Conservation (phyloP, 1,139 yeast genomes). For the Tardiomyces blankii region DNA sequence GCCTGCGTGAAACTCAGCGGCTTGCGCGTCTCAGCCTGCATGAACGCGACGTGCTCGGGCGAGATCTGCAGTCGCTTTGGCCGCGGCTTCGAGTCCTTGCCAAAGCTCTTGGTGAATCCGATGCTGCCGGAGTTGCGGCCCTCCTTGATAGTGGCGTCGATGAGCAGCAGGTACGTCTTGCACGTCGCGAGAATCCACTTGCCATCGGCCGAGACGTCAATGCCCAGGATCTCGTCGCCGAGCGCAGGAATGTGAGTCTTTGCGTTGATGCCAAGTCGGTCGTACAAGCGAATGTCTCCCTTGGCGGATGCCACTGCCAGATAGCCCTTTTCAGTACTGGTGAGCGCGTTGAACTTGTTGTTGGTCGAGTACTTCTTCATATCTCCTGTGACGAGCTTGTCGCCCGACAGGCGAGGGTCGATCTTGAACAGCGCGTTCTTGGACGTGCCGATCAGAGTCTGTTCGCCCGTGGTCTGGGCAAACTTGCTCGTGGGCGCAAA, state of each 20-base stretch:
- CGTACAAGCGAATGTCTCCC: constrained; percentile 70
- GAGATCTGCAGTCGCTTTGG: constrained; percentile 57
- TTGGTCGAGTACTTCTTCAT: constrained; percentile 43
- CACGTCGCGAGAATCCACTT: constrained; percentile 77
- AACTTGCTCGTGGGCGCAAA: constrained; percentile 65
- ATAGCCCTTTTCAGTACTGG: constrained; percentile 64
- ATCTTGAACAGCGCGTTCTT: constrained; percentile 54
- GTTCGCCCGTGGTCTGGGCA: constrained; percentile 62
- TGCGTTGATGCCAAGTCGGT: constrained; percentile 61
- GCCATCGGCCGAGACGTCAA: constrained; percentile 73
- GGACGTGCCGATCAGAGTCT: constrained; percentile 62
- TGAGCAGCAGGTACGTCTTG: constrained; percentile 51
- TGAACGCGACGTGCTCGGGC: constrained; percentile 64
- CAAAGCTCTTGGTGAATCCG: constrained; percentile 60
- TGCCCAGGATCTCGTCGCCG: constrained; percentile 58
- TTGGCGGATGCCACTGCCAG: constrained; percentile 64
- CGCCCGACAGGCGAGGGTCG: constrained; percentile 62
- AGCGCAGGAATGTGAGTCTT: constrained; percentile 71
- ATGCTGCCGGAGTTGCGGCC: constrained; percentile 50
- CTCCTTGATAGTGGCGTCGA: constrained; percentile 51
- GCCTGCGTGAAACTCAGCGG: constrained; percentile 59
- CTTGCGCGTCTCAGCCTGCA: constrained; percentile 41
- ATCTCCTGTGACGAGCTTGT: constrained; percentile 47
- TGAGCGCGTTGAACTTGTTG: constrained; percentile 44
- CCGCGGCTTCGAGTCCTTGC: constrained; percentile 52